Evolutionary conservation across 1,284 basidiomycete genomes (phyloP), one percentile per base, ranked within the genome.

Genomic region (Fomitiporia mediterranea): DNA sequence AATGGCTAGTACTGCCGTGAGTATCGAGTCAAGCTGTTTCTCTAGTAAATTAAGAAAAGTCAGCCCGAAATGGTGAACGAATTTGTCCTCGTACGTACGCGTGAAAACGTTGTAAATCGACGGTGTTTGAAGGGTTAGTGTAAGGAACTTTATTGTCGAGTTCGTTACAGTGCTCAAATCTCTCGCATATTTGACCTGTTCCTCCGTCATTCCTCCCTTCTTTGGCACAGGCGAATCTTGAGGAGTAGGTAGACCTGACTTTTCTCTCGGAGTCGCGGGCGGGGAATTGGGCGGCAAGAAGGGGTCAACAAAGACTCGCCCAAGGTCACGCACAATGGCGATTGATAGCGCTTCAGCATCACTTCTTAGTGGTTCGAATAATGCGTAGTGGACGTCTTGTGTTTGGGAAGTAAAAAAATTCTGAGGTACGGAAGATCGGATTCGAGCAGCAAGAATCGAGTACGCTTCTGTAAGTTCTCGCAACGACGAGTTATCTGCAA

Each of bases 141-240:
- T 73, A 19, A 91, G 76, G 21, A 89, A 68, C 60, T 80, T 83
- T 57, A 90, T 74, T 15, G 81, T 86, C 4, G 82, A 77, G 63
- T 88, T 86, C 32, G 76, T 79, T 4, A 80, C 80, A 1, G 83
- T 84, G 66, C 82, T 87, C 15, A 91, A 70, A 67, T 91, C 89
- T 30, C 89, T 75, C 2, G 86, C 87, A 63, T 82, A 80, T 64
- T 86, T 89, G 53, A 84, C 83, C 65, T 88, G 84, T 58, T 86
- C 83, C 44, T 80, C 89, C 0, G 78, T 80, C 80, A 90, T 81
- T 1, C 89, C 86, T 55, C 70, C 74, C 60, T 83, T 86, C 70
- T 77, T 84, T 1, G 80, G 78, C 51, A 74, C 80, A 44, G 47
- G 47, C 2, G 57, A 40, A 6, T 71, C 67, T 60, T 70, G 69